Evolutionary conservation across 2,329 filamentous ascomycete species (phyloP).

Genomic region (Apiospora malaysiana): DNA sequence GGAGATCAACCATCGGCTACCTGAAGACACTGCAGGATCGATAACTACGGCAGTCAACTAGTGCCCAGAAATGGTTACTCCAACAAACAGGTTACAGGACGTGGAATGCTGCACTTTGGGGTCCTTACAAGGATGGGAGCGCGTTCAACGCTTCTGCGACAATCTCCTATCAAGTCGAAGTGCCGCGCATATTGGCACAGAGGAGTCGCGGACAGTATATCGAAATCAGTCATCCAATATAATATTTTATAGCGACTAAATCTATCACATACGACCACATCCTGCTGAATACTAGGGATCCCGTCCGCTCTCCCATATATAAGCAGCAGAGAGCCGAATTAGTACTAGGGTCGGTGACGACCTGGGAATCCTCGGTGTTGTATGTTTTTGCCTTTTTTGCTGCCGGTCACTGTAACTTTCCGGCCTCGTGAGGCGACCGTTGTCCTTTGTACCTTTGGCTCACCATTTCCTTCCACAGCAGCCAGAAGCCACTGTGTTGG

Average conservation of each 20-base stretch:
- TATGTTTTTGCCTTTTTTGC: no score
- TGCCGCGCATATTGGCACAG: no score
- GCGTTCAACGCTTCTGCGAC: neutral
- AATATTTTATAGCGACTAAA: accelerated
- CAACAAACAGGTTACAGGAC: neutral
- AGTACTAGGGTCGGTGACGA: no score
- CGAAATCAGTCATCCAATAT: neutral
- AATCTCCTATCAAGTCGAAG: neutral
- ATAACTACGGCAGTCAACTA: neutral
- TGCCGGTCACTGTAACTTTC: no score
- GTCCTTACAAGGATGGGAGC: neutral
- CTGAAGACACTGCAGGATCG: neutral
- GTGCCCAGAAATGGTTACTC: neutral
- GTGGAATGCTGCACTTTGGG: neutral
- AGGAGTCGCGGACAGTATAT: neutral
- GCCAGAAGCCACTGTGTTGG: no score
- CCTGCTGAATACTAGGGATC: neutral
- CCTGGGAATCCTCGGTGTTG: no score
- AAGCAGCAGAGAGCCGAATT: no score
- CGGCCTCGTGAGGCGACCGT: no score
- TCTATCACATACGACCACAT: neutral
- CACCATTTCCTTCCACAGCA: no score
- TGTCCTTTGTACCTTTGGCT: no score
- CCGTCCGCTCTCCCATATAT: no score
- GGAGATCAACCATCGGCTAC: neutral